phyloP scores from a whole-genome alignment of 148 eudicot genomes.

The Polygonum aviculare region DNA sequence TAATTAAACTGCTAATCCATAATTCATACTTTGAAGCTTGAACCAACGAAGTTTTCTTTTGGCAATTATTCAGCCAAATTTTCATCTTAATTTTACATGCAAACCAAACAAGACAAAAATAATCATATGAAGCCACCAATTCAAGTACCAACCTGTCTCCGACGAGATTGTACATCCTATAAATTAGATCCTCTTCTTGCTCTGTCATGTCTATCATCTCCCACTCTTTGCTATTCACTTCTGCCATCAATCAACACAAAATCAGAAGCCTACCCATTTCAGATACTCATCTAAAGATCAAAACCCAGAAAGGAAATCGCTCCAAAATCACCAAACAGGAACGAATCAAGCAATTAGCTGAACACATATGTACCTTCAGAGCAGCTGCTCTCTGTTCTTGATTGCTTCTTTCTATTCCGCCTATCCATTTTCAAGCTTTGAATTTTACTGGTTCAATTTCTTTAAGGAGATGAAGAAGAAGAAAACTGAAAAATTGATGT shows the following conservation, averaged over 20 bases:
- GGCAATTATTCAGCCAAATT: neutral
- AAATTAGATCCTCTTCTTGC: conserved; percentile 20
- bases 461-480: neutral
- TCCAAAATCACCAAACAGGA: neutral
- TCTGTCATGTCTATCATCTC: conserved; percentile 16
- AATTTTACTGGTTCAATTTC: neutral
- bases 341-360: neutral
- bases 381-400: neutral
- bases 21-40: neutral
- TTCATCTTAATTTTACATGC: neutral
- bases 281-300: neutral
- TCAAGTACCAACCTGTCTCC: conserved; percentile 21
- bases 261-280: conserved; percentile 1
- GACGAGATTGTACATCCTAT: conserved; percentile 18
- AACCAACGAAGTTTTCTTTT: neutral
- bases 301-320: neutral
- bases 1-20: neutral
- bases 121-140: neutral
- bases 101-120: neutral
- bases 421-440: neutral
- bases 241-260: neutral
- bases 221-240: conserved; percentile 7
- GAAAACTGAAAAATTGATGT: neutral
- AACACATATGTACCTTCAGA: neutral
- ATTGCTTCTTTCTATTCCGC: neutral